phyloP scores from a whole-genome alignment of 139 green algal genomes.

The Diplosphaera chodatii region DNA sequence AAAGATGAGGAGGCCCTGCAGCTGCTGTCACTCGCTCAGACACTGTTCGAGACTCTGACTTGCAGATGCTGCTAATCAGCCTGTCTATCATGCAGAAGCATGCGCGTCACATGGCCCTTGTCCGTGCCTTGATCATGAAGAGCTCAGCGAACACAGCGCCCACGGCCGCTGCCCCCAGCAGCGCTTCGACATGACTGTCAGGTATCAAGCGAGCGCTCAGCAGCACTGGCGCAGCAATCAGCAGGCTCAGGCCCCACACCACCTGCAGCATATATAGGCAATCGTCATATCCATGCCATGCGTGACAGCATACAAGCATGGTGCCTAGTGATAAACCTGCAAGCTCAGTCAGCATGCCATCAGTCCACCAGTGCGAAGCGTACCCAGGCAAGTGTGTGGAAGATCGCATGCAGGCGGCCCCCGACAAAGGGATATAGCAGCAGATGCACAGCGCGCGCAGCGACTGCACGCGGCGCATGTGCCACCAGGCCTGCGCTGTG shows the following conservation, averaged over 20 bases:
- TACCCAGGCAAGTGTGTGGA: slow-evolving; percentile 36
- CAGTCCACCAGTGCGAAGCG: too few relatives aligned
- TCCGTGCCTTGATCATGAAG: slow-evolving; percentile 38
- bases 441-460: slow-evolving; percentile 8
- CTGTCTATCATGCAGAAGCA: too few relatives aligned
- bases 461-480: slow-evolving; percentile 8
- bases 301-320: too few relatives aligned
- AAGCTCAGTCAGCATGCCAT: too few relatives aligned
- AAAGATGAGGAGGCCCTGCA: slow-evolving; percentile 36
- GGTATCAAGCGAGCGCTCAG: background rate
- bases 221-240: slow-evolving; percentile 2
- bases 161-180: slow-evolving; percentile 25
- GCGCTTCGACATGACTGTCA: slow-evolving; percentile 17
- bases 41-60: too few relatives aligned
- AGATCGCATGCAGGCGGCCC: slow-evolving; percentile 36
- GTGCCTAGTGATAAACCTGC: background rate
- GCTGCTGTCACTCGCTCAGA: too few relatives aligned
- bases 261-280: background rate
- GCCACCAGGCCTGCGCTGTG: slow-evolving; percentile 14
- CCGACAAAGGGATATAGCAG: slow-evolving; percentile 27
- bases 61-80: too few relatives aligned
- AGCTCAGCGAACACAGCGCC: slow-evolving; percentile 31
- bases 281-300: too few relatives aligned
- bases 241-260: slow-evolving; percentile 1
- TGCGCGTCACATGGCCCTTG: too few relatives aligned